phyloP scores from a whole-genome alignment of 768 basidiomycete species.

The Imleria badia region DNA sequence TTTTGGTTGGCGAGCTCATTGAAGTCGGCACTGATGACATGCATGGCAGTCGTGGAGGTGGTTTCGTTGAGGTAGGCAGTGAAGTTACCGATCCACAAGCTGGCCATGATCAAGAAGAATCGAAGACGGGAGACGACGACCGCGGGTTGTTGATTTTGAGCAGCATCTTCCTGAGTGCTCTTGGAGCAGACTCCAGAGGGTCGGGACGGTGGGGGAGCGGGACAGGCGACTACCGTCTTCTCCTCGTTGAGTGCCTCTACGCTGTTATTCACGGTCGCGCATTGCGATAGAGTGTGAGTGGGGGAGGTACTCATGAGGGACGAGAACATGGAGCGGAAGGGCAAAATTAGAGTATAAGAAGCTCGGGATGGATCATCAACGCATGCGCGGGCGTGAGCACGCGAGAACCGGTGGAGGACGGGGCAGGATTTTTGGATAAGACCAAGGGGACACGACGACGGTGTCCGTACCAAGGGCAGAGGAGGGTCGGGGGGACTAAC shows the following conservation, averaged over 20 bases:
- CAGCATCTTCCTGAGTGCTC: background rate
- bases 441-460: conserved; percentile 6
- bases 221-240: conserved; percentile 16
- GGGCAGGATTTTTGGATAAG: conserved; percentile 3
- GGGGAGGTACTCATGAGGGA: conserved; percentile 29
- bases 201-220: background rate
- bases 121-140: conserved; percentile 28
- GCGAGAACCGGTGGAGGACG: conserved; percentile 12
- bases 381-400: conserved; percentile 6
- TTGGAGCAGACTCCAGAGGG: conserved; percentile 2
- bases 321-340: conserved; percentile 1
- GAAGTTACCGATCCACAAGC: conserved; percentile 36
- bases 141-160: conserved; percentile 22
- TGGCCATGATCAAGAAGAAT: conserved; percentile 36
- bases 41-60: conserved; percentile 36
- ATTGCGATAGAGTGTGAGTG: conserved; percentile 31
- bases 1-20: conserved; percentile 32
- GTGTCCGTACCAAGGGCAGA: conserved; percentile 6
- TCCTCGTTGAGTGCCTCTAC: conserved; percentile 25
- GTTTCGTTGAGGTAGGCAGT: conserved; percentile 38
- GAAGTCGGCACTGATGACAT: conserved; percentile 33
- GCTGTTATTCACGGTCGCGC: conserved; percentile 31
- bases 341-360: conserved; percentile 18
- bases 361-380: conserved; percentile 13
- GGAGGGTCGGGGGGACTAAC: conserved; percentile 8